Evolutionary conservation across 345 rosid species (phyloP).

Genomic region (Syzygium jambos): DNA sequence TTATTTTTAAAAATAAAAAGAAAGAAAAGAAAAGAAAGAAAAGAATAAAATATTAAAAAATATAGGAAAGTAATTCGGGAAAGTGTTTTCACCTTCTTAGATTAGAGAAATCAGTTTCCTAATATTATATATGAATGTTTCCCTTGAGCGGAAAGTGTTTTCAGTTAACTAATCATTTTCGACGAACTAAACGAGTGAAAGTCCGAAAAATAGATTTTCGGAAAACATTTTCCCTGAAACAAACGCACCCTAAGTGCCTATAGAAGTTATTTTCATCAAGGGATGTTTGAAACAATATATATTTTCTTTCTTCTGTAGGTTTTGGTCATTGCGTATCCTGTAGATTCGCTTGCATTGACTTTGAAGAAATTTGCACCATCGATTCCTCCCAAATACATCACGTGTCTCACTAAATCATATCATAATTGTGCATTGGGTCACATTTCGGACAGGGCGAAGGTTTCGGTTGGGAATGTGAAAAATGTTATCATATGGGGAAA

Average conservation of each 20-base stretch:
- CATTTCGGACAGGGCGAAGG: slow-evolving; percentile 75
- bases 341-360: slow-evolving; percentile 92
- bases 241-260: not conserved
- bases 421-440: slow-evolving; percentile 98
- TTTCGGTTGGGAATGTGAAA: slow-evolving; percentile 81
- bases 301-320: slow-evolving; percentile 31
- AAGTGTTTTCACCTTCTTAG: no score
- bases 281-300: not conserved
- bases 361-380: slow-evolving; percentile 95
- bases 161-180: no score
- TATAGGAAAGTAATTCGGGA: no score
- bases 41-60: no score
- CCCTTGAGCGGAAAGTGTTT: no score
- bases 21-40: no score
- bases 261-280: not conserved
- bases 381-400: slow-evolving; percentile 88
- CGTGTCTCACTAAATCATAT: slow-evolving; percentile 93
- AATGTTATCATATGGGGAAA: slow-evolving; percentile 96
- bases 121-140: no score
- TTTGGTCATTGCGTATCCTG: slow-evolving; percentile 94
- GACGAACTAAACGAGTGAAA: no score
- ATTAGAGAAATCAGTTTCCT: no score
- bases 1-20: no score
- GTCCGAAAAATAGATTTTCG: no score
- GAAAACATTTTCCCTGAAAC: no score